Evolutionary conservation across 2,329 filamentous ascomycete species (phyloP).

Genomic region (Pestalotiopsis fici): DNA sequence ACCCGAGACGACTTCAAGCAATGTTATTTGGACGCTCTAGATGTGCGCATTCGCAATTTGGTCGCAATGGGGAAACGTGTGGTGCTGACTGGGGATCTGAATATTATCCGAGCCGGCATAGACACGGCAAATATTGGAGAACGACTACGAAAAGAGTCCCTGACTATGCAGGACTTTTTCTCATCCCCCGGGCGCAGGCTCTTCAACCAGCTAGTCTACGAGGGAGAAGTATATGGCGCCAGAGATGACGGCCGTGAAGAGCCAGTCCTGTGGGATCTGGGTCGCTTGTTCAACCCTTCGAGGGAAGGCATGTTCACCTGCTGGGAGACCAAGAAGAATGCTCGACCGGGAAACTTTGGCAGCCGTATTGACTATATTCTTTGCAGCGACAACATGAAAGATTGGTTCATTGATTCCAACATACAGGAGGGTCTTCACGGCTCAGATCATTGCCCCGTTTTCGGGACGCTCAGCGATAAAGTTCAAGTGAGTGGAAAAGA

Average conservation of each 20-base stretch:
- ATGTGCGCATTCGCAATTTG: slow-evolving; percentile 83
- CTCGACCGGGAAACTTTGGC: slow-evolving; percentile 92
- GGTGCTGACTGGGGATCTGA: slow-evolving; percentile 84
- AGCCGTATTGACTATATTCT: slow-evolving; percentile 93
- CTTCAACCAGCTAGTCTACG: slow-evolving; percentile 83
- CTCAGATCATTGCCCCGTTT: slow-evolving; percentile 96
- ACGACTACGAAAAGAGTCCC: slow-evolving; percentile 67
- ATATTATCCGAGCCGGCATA: slow-evolving; percentile 69
- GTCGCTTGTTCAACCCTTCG: slow-evolving; percentile 77
- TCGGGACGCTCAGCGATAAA: slow-evolving; percentile 67
- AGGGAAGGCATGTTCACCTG: slow-evolving; percentile 93
- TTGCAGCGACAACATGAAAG: slow-evolving; percentile 75
- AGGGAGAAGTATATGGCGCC: slow-evolving; percentile 66
- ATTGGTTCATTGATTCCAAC: slow-evolving; percentile 78
- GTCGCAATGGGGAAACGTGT: slow-evolving; percentile 80
- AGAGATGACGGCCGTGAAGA: slow-evolving; percentile 70
- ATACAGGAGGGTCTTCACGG: slow-evolving; percentile 95
- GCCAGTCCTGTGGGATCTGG: slow-evolving; percentile 81
- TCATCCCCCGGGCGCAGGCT: slow-evolving; percentile 71
- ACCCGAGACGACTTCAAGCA: slow-evolving; percentile 79
- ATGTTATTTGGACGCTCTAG: slow-evolving; percentile 77
- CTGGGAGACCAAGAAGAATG: slow-evolving; percentile 94
- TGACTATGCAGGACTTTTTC: slow-evolving; percentile 72
- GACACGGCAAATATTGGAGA: slow-evolving; percentile 79
- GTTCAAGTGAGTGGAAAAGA: slow-evolving; percentile 53